Evolutionary conservation across 345 rosid genomes (phyloP).

Genomic region (Crucihimalaya himalaica): DNA sequence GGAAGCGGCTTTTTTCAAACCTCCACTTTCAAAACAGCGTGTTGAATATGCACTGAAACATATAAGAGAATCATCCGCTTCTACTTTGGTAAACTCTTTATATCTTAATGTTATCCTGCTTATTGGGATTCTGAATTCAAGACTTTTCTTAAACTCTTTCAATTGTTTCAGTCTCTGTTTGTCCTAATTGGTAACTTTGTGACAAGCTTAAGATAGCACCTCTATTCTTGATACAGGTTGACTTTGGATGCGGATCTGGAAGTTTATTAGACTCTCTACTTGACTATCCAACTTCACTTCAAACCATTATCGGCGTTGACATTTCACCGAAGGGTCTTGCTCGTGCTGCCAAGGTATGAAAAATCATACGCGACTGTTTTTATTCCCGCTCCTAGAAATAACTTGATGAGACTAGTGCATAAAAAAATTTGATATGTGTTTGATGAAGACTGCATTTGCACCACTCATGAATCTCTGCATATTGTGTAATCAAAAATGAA

Average conservation of each 20-base stretch:
- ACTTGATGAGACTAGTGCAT: conserved; percentile 15
- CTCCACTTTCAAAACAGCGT: conserved; percentile 94
- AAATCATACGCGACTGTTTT: neutral
- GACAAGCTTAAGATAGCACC: conserved; percentile 12
- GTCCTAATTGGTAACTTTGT: conserved; percentile 7
- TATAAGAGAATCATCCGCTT: conserved; percentile 69
- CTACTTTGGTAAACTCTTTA: conserved; percentile 58
- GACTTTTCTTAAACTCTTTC: neutral
- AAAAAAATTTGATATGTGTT: neutral
- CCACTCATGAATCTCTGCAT: neutral
- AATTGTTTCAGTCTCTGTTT: neutral
- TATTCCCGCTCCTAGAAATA: neutral
- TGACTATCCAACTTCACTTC: conserved; percentile 70
- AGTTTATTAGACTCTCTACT: conserved; percentile 80
- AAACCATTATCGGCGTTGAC: conserved; percentile 81
- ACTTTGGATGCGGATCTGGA: conserved; percentile 96
- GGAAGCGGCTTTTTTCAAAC: conserved; percentile 94
- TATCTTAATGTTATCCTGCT: neutral
- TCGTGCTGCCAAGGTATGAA: conserved; percentile 88
- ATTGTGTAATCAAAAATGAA: neutral
- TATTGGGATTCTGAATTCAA: neutral
- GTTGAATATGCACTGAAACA: conserved; percentile 85
- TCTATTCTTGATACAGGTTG: conserved; percentile 56
- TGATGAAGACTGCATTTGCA: conserved; percentile 15
- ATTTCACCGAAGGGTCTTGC: conserved; percentile 73